phyloP scores from a whole-genome alignment of 306 rosid species.

The Psophocarpus tetragonolobus region DNA sequence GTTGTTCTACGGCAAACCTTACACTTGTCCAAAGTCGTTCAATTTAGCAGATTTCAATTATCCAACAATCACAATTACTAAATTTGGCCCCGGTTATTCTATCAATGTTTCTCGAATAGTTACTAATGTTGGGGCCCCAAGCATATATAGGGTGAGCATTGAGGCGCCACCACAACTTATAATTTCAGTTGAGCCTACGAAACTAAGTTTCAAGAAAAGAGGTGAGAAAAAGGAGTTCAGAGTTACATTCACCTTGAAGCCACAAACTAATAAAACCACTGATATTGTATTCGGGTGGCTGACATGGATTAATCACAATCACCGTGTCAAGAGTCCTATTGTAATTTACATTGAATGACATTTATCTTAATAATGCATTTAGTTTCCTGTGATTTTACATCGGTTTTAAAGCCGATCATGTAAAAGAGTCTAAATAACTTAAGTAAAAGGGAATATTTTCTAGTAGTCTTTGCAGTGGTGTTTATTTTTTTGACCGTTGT shows the following conservation, averaged over 20 bases:
- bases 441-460: no score
- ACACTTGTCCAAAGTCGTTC: conserved; percentile 42
- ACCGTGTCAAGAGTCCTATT: conserved; percentile 49
- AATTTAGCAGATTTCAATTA: conserved; percentile 54
- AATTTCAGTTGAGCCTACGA: conserved; percentile 43
- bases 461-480: no score
- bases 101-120: conserved; percentile 45
- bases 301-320: conserved; percentile 48
- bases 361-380: not conserved
- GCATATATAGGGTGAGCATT: conserved; percentile 41
- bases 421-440: no score
- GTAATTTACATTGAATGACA: conserved; percentile 9
- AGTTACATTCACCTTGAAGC: conserved; percentile 27
- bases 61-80: conserved; percentile 55
- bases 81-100: not conserved
- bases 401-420: no score
- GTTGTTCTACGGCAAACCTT: conserved; percentile 27
- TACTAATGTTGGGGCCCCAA: conserved; percentile 58
- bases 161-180: conserved; percentile 36
- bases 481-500: not conserved
- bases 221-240: conserved; percentile 55
- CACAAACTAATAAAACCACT: not conserved
- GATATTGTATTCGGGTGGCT: conserved; percentile 40
- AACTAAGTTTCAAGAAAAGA: conserved; percentile 30
- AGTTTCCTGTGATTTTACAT: no score